These are phyloP conservation scores for Citrus glauca DNA, from an alignment of 345 rosid genomes.

Conservation along the genomic window DNA sequence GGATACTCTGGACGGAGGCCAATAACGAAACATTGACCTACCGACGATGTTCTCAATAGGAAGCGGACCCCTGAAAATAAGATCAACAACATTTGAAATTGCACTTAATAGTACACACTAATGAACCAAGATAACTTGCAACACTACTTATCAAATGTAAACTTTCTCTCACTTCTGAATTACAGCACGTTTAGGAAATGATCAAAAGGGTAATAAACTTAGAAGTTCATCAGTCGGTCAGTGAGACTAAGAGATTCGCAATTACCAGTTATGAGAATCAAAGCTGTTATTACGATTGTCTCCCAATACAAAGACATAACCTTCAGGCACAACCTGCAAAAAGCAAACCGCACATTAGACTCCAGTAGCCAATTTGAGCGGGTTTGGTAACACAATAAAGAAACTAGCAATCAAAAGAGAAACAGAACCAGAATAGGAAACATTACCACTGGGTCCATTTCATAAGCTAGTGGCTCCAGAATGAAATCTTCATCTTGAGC, in stretches of 20 bases:
- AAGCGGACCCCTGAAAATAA: constrained; percentile 73
- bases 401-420: background rate
- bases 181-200: background rate
- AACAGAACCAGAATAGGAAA: background rate
- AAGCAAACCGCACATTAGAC: background rate
- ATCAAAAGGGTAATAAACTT: background rate
- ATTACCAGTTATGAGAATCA: constrained; percentile 89
- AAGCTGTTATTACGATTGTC: constrained; percentile 91
- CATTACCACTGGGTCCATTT: constrained; percentile 67
- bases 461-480: constrained; percentile 68
- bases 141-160: background rate
- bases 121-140: background rate
- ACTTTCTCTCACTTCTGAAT: background rate
- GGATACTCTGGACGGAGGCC: constrained; percentile 78
- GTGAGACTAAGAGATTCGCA: background rate
- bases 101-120: background rate
- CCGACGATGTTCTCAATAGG: constrained; percentile 61
- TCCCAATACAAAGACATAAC: constrained; percentile 83
- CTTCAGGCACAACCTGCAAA: constrained; percentile 78
- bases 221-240: background rate
- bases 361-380: background rate
- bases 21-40: constrained; percentile 69
- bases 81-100: background rate
- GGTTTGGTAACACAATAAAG: background rate
- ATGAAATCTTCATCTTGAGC: constrained; percentile 64